Evolutionary conservation across 2,329 filamentous ascomycete genomes (phyloP).

Genomic region (Aspergillus amoenus): DNA sequence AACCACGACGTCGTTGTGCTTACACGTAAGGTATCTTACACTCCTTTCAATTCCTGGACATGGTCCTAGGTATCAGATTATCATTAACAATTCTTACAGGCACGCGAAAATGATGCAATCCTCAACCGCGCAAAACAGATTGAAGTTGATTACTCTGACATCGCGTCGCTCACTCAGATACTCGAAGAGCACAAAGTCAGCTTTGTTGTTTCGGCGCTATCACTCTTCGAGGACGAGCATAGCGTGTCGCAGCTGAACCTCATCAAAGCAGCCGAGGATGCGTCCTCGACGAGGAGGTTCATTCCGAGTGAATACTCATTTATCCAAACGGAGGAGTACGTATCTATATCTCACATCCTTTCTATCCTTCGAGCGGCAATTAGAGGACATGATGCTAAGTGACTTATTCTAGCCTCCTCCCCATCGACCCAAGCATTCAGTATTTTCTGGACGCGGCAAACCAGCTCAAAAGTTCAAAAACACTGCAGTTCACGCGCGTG

Average conservation of each 20-base stretch:
- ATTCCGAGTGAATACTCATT: constrained; percentile 47
- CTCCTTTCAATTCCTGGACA: not conserved
- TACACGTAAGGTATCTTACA: constrained; percentile 37
- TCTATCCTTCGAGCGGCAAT: too few relatives aligned
- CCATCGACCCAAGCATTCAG: constrained; percentile 31
- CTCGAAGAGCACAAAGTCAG: constrained; percentile 43
- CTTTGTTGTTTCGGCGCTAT: constrained; percentile 47
- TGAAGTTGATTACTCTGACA: constrained; percentile 35
- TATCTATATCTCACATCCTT: not conserved
- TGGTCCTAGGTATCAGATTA: not conserved
- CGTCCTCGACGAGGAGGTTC: constrained; percentile 40
- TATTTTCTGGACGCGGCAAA: constrained; percentile 28
- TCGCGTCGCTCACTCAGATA: constrained; percentile 24
- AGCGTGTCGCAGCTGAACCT: constrained; percentile 43
- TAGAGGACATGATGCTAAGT: too few relatives aligned
- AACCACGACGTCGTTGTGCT: constrained; percentile 44
- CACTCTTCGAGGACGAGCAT: constrained; percentile 28
- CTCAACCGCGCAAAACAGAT: constrained; percentile 18
- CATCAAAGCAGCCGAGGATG: constrained; percentile 45
- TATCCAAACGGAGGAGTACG: constrained; percentile 33
- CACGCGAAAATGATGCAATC: not conserved
- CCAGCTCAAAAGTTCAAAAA: constrained; percentile 29
- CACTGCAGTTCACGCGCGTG: constrained; percentile 41
- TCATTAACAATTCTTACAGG: not conserved
- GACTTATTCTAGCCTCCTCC: constrained; percentile 23